phyloP scores from a whole-genome alignment of 208 protist genomes.

The Giardia muris region DNA sequence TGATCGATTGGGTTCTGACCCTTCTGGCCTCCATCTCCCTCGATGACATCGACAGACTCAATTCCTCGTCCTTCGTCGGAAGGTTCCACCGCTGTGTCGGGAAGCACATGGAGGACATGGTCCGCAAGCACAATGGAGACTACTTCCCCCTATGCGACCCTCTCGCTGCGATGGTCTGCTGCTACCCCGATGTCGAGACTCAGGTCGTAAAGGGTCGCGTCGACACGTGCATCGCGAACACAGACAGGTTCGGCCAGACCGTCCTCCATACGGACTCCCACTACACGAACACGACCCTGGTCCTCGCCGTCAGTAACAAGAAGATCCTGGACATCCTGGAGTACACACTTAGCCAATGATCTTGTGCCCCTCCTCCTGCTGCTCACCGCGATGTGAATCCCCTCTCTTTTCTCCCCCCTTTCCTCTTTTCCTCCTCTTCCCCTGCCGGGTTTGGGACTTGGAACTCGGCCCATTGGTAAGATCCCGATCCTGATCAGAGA shows the following conservation, averaged over 20 bases:
- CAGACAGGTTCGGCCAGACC: not conserved
- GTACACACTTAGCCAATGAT: not conserved
- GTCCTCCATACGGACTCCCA: not conserved
- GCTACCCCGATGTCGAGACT: not conserved
- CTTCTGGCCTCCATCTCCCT: not conserved
- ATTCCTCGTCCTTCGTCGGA: not conserved
- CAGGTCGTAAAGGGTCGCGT: not conserved
- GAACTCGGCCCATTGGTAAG: too few relatives aligned
- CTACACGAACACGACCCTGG: not conserved
- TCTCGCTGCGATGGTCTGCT: not conserved
- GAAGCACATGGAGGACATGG: conserved; percentile 3
- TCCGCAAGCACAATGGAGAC: not conserved
- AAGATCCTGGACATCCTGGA: not conserved
- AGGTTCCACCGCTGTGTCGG: not conserved
- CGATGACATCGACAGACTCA: not conserved
- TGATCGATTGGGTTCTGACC: not conserved
- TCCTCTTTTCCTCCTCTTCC: too few relatives aligned
- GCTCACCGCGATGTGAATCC: too few relatives aligned
- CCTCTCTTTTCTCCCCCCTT: too few relatives aligned
- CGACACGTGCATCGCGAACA: not conserved
- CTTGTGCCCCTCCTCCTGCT: too few relatives aligned
- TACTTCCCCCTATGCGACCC: not conserved
- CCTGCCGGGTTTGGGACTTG: too few relatives aligned
- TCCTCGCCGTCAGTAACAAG: not conserved
- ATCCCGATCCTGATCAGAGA: too few relatives aligned